These are phyloP conservation scores for Cotoneaster glaucophyllus DNA, from an alignment of 306 rosid species.

Conservation along the genomic window DNA sequence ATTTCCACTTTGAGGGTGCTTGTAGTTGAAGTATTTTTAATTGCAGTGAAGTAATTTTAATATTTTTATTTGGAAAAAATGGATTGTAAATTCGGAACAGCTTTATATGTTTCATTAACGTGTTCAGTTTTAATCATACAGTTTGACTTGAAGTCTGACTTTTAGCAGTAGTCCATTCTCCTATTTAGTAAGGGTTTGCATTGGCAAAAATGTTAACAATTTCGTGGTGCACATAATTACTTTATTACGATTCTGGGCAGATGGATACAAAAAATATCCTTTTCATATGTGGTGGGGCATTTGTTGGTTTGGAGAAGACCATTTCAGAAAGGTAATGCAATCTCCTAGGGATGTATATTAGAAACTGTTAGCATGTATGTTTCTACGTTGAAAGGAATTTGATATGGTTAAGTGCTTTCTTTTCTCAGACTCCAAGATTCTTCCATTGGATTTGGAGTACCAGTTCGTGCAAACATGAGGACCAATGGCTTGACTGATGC, in stretches of 20 bases:
- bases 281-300: slow-evolving; percentile 74
- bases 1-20: background rate
- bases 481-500: slow-evolving; percentile 38
- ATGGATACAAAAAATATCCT: slow-evolving; percentile 60
- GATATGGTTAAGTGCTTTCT: background rate
- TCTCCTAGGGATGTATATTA: slow-evolving; percentile 5
- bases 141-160: background rate
- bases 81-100: background rate
- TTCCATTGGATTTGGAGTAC: slow-evolving; percentile 79
- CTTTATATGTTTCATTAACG: background rate
- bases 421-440: slow-evolving; percentile 58
- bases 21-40: background rate
- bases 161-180: background rate
- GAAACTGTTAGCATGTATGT: background rate
- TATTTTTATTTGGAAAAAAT: background rate
- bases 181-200: background rate
- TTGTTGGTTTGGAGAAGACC: slow-evolving; percentile 65
- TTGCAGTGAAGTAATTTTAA: background rate
- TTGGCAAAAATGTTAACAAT: background rate
- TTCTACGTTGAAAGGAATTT: background rate
- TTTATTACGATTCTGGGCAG: slow-evolving; percentile 27
- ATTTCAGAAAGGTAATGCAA: slow-evolving; percentile 55
- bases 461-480: slow-evolving; percentile 57
- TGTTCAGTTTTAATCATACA: background rate
- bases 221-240: slow-evolving; percentile 3